Percentiles rank a stretch among this genome's conserved stretches.
Conservation (phyloP, 805 yeast species). For the Suhomyces prunicola region DNA sequence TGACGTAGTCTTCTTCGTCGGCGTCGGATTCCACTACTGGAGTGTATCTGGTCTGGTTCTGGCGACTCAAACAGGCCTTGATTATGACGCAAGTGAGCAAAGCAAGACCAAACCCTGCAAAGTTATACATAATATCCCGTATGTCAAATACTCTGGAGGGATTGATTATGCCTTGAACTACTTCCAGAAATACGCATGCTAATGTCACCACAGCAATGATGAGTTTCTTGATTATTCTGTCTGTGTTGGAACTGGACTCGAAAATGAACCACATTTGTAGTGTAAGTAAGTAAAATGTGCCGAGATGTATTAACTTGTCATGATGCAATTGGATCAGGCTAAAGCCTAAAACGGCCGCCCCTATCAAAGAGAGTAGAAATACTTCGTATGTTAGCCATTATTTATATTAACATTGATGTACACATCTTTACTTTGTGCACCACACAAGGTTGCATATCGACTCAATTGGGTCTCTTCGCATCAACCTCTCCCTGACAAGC, state of each 20-base stretch:
- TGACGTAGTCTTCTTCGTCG: slow-evolving; percentile 18
- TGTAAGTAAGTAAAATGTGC: slow-evolving; percentile 46
- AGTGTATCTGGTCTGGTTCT: background rate
- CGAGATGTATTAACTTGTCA: slow-evolving; percentile 52
- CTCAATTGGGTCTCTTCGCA: background rate
- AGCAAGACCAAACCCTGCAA: slow-evolving; percentile 29
- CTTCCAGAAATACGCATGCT: slow-evolving; percentile 51
- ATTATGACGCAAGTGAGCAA: background rate
- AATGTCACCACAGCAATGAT: slow-evolving; percentile 22
- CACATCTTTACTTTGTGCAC: background rate
- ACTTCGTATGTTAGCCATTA: slow-evolving; percentile 15
- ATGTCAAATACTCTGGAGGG: slow-evolving; percentile 48
- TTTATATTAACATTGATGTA: background rate
- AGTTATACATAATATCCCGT: slow-evolving; percentile 41
- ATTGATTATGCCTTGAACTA: slow-evolving; percentile 44
- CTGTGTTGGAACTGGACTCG: slow-evolving; percentile 25
- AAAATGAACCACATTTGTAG: slow-evolving; percentile 45
- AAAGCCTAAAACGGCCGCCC: slow-evolving; percentile 49
- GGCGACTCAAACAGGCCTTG: background rate
- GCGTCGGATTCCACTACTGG: background rate
- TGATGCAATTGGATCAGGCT: slow-evolving; percentile 44
- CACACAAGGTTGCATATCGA: background rate
- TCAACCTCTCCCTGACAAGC: background rate
- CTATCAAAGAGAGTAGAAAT: slow-evolving; percentile 22
- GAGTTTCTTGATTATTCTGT: slow-evolving; percentile 13